Evolutionary conservation across 139 green algal species (phyloP).

Genomic region (Tetraselmis striata): DNA sequence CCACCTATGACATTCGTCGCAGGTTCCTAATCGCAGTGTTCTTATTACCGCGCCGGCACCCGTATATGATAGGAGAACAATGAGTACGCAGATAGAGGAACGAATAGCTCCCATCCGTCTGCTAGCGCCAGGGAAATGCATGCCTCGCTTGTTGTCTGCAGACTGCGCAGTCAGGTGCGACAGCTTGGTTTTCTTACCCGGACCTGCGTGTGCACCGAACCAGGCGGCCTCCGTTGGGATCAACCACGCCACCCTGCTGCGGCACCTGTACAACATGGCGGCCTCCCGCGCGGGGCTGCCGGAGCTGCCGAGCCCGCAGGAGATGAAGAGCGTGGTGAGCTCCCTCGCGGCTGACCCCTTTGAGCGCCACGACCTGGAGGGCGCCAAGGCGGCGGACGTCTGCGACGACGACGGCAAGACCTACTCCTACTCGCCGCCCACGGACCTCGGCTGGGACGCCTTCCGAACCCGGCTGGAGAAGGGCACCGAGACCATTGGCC

Average conservation of each 20-base stretch:
- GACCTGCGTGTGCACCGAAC: no score
- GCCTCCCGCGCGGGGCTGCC: constrained; percentile 5
- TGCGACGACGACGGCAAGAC: neutral
- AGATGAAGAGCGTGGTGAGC: constrained; percentile 18
- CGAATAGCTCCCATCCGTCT: no score
- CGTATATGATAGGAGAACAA: no score
- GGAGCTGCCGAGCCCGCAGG: neutral
- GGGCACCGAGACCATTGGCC: neutral
- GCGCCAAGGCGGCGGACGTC: neutral
- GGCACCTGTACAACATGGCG: constrained; percentile 41
- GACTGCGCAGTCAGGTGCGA: no score
- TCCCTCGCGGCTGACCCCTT: neutral
- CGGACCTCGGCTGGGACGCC: neutral
- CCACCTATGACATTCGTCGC: no score
- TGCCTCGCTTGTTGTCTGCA: no score
- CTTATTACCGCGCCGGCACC: no score
- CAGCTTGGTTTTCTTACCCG: no score
- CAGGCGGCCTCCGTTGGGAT: constrained; percentile 40
- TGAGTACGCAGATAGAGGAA: no score
- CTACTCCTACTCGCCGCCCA: neutral
- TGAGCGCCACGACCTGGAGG: neutral
- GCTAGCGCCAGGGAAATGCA: no score
- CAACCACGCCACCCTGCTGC: constrained; percentile 44
- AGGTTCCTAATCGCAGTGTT: no score
- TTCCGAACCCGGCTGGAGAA: neutral